A percentile compares a stretch with the other conserved stretches of the same genome.
Evolutionary conservation across 208 protist genomes (phyloP).

Genomic region (Leishmania aethiopica): DNA sequence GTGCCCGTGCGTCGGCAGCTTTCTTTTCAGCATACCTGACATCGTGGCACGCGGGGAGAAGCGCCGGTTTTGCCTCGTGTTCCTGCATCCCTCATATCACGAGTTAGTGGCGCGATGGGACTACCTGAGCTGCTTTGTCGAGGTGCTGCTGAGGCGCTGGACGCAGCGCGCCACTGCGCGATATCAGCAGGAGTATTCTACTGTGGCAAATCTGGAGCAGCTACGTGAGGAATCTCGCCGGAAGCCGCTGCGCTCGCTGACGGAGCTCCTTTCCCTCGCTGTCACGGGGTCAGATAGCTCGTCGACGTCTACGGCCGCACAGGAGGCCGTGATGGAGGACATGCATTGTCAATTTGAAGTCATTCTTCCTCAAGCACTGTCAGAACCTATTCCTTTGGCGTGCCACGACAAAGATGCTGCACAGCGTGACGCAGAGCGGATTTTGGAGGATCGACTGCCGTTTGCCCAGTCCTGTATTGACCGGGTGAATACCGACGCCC

Average conservation of each 20-base stretch:
- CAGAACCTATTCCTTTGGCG: slow-evolving; percentile 4
- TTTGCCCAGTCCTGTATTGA: slow-evolving; percentile 31
- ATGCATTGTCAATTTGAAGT: slow-evolving; percentile 29
- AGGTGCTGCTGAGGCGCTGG: slow-evolving; percentile 52
- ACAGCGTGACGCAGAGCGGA: slow-evolving; percentile 7
- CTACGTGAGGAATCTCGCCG: slow-evolving; percentile 61
- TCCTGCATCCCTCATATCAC: slow-evolving; percentile 58
- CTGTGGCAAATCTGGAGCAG: slow-evolving; percentile 58
- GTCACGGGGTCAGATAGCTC: not conserved
- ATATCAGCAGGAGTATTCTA: slow-evolving; percentile 61
- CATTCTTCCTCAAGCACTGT: slow-evolving; percentile 18
- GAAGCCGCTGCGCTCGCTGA: slow-evolving; percentile 55
- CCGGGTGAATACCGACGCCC: slow-evolving; percentile 16
- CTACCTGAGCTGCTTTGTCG: slow-evolving; percentile 37
- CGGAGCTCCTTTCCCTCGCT: slow-evolving; percentile 35
- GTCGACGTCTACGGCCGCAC: not conserved
- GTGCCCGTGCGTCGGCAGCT: slow-evolving; percentile 60
- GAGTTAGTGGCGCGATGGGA: slow-evolving; percentile 60
- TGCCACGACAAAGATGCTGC: slow-evolving; percentile 11
- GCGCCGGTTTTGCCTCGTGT: slow-evolving; percentile 73
- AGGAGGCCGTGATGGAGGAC: slow-evolving; percentile 15
- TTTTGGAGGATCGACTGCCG: slow-evolving; percentile 31
- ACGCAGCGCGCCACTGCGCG: slow-evolving; percentile 32
- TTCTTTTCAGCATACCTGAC: slow-evolving; percentile 78
- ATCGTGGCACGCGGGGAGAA: slow-evolving; percentile 84